Base-by-base conservation (phyloP, 441 rosid species). In the Arabidopsis lyrata region DNA sequence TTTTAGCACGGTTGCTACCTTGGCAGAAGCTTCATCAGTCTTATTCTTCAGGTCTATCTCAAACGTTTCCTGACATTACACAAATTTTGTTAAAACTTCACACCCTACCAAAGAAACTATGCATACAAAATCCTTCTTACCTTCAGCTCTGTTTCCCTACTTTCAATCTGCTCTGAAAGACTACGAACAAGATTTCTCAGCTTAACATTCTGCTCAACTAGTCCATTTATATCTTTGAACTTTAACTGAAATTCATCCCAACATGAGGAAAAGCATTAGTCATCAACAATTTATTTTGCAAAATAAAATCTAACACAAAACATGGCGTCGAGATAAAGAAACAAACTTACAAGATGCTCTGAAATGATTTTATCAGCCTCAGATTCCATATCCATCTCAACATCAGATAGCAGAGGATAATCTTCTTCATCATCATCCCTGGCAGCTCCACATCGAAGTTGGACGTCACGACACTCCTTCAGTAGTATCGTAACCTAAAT, bases 121-220 rank as follows among this genome's bases (percentile, higher is more conserved):
- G 42, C 24, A 56, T 47, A 20, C 48, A 62, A 66, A 41, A 41
- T 4, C 52, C 45, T 18, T 7, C 49, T 45, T 81, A 96, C 99
- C 99, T 93, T 93, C 76, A 88, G 83, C 68, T 88, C 96, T 81
- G 38, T 67, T 84, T 96, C 97, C 75, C 82, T 86, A 69, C 74
- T 83, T 69, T 84, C 91, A 66, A 91, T 86, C 85, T 91, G 97
- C 62, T 88, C 86, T 63, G 97, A 87, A 76, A 93, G 95, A 84
- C 83, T 82, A 42, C 94, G 96, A 16, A 89, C 96, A 75, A 96
- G 96, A 77, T 83, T 93, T 80, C 98, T 86, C 74, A 96, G 95
- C 76, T 91, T 90, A 63, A 88, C 97, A 85, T 96, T 96, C 86
- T 90, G 98, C 88, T 91, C 99, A 74, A 96, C 97, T 73, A 96